phyloP scores from a whole-genome alignment of 2,329 filamentous ascomycete species.

The Claviceps digitariae region DNA sequence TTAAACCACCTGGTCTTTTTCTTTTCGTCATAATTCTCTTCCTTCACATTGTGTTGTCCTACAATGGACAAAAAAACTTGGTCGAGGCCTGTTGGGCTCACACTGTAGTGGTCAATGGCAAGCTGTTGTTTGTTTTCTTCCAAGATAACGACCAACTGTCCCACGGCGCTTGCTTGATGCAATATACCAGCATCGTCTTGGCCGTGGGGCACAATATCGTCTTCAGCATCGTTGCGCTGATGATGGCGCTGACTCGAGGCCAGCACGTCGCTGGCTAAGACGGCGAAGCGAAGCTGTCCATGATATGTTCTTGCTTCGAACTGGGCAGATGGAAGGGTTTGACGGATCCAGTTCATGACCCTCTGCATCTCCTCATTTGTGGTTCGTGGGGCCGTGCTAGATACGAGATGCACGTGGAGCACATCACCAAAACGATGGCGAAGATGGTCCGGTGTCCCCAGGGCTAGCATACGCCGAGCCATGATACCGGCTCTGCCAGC shows the following conservation, averaged over 20 bases:
- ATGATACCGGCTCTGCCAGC: conserved; percentile 77
- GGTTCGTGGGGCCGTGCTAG: conserved; percentile 61
- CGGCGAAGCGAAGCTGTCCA: conserved; percentile 75
- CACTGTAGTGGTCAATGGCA: conserved; percentile 74
- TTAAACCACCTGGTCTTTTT: conserved; percentile 10
- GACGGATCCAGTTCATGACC: conserved; percentile 52
- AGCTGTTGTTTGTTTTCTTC: conserved; percentile 57
- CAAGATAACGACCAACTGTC: conserved; percentile 55
- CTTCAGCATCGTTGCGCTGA: neutral
- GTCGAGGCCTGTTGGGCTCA: conserved; percentile 75
- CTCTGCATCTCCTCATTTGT: conserved; percentile 50
- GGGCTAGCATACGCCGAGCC: conserved; percentile 70
- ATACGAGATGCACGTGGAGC: conserved; percentile 71
- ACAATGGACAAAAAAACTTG: conserved; percentile 86
- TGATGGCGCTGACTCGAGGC: conserved; percentile 8
- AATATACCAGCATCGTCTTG: conserved; percentile 12
- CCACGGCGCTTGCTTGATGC: conserved; percentile 39
- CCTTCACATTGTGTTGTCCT: conserved; percentile 61
- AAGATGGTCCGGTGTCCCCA: conserved; percentile 62
- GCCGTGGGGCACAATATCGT: neutral
- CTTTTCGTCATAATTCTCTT: conserved; percentile 46
- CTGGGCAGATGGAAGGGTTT: conserved; percentile 47
- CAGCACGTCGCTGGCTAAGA: conserved; percentile 39
- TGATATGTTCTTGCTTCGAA: conserved; percentile 67
- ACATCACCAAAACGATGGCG: conserved; percentile 63